These are phyloP conservation scores for Trichoderma sp. DNA, from an alignment of 2,329 filamentous ascomycete species.

Conservation along the genomic window DNA sequence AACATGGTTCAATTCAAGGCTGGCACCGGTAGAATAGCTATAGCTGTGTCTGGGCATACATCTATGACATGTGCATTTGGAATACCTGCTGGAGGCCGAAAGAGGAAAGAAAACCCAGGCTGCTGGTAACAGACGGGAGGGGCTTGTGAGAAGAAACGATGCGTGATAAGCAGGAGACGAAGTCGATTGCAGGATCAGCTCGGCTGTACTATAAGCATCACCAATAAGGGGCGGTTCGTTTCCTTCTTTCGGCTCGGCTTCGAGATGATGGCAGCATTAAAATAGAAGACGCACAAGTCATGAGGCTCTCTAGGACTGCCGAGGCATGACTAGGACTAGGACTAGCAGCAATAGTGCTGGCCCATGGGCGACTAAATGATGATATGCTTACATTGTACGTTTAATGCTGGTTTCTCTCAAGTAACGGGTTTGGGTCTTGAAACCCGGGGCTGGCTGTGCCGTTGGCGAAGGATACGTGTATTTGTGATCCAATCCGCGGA, in stretches of 20 bases:
- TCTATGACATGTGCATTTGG: not conserved
- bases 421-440: not conserved
- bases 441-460: not conserved
- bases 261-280: not conserved
- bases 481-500: not conserved
- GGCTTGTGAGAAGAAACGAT: not conserved
- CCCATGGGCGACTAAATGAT: not conserved
- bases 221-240: not conserved
- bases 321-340: not conserved
- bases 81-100: not conserved
- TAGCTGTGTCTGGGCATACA: not conserved
- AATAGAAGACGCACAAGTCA: not conserved
- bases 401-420: not conserved
- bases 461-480: not conserved
- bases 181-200: not conserved
- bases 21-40: not conserved
- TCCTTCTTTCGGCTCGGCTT: not conserved
- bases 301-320: not conserved
- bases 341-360: not conserved
- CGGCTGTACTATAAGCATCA: not conserved
- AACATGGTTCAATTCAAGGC: not conserved
- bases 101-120: not conserved
- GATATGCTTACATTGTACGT: not conserved
- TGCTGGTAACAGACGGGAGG: not conserved
- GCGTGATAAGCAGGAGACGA: not conserved